phyloP scores from a whole-genome alignment of 179 eudicot genomes.

The Beta corolliflora region DNA sequence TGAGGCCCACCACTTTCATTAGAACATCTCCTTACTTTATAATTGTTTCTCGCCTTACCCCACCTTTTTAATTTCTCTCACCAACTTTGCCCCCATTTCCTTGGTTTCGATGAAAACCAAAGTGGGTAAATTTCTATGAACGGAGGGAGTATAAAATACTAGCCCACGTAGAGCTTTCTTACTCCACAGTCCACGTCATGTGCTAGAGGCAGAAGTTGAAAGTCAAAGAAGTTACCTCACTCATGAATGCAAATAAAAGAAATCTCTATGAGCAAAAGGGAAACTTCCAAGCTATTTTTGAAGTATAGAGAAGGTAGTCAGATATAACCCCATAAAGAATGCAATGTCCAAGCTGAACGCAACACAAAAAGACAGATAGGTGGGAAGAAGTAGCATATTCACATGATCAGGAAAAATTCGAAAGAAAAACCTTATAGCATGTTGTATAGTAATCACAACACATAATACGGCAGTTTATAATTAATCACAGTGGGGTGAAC shows the following conservation, averaged over 20 bases:
- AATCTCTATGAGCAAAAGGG: background rate
- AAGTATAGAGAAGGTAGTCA: background rate
- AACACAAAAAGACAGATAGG: background rate
- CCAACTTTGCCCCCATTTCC: no score
- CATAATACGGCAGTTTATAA: background rate
- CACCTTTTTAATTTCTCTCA: no score
- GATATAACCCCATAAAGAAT: background rate
- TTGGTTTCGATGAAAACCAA: no score
- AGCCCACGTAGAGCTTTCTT: background rate
- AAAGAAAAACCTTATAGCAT: background rate
- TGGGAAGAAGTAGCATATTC: background rate
- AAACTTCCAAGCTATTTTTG: background rate
- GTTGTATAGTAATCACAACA: background rate
- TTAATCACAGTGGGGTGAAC: background rate
- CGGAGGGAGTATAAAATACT: background rate
- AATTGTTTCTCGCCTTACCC: no score
- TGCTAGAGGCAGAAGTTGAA: background rate
- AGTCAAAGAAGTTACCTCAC: background rate
- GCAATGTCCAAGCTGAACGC: background rate
- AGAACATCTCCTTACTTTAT: no score
- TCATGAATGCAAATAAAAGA: background rate
- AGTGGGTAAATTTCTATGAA: no score
- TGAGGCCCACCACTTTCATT: no score
- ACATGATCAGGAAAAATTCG: background rate
- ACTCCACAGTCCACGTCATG: background rate